Percentiles rank a stretch among this genome's conserved stretches.
These are phyloP conservation scores for Xylaria multiplex DNA, from an alignment of 2,329 filamentous ascomycete genomes.

Conservation along the genomic window DNA sequence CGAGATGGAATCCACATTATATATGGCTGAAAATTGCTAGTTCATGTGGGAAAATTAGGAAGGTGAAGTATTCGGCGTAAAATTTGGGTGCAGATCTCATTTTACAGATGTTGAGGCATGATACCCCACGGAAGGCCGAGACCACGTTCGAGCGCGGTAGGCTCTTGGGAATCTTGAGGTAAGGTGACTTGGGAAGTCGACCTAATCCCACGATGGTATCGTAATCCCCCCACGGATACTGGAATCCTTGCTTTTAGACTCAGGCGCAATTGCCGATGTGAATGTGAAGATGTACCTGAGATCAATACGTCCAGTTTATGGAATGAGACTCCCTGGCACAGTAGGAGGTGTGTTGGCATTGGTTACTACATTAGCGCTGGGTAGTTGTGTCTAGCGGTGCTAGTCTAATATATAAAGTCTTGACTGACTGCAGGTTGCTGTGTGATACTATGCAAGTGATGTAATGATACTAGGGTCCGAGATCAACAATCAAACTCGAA, in stretches of 20 bases:
- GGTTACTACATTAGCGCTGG: conserved; percentile 6
- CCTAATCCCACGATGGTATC: neutral
- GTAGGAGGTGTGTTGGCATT: conserved; percentile 2
- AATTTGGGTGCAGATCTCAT: neutral
- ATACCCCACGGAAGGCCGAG: neutral
- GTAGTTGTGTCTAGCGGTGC: neutral
- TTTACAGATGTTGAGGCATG: neutral
- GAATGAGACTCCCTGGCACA: neutral
- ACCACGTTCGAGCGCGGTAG: neutral
- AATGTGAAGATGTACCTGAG: neutral
- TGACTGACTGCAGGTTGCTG: neutral
- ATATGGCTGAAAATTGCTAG: neutral
- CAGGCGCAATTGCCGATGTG: neutral
- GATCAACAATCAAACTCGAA: neutral
- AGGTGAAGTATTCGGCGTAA: neutral
- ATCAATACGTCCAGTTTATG: neutral
- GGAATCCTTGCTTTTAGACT: neutral
- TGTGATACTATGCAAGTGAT: neutral
- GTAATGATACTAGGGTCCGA: neutral
- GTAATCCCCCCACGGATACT: neutral
- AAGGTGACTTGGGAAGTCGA: neutral
- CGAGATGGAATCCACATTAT: neutral
- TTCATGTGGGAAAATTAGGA: neutral
- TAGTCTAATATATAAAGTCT: conserved; percentile 18
- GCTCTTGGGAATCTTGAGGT: neutral